Conservation (phyloP, 768 basidiomycete species). For the Pleurotus eryngii region DNA sequence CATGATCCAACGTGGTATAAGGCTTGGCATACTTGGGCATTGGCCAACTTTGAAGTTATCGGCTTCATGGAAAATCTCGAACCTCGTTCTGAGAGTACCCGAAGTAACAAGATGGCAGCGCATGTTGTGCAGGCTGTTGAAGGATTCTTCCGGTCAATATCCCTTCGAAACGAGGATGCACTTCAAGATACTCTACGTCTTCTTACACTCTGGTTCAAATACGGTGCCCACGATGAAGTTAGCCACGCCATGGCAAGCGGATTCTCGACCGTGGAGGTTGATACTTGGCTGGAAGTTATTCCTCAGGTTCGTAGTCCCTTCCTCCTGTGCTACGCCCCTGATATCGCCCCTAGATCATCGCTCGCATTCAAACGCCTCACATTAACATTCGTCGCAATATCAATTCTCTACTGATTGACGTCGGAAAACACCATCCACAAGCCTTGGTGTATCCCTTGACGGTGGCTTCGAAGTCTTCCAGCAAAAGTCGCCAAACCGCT, state of each 20-base stretch:
- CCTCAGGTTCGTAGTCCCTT: conserved; percentile 69
- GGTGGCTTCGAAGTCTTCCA: conserved; percentile 95
- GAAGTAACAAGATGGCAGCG: conserved; percentile 61
- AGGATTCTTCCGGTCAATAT: conserved; percentile 95
- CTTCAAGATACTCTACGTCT: conserved; percentile 92
- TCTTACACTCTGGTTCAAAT: conserved; percentile 97
- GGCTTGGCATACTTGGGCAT: conserved; percentile 98
- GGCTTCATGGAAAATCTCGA: conserved; percentile 72
- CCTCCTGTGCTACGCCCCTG: neutral
- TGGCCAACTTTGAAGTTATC: conserved; percentile 95
- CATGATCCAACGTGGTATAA: conserved; percentile 98
- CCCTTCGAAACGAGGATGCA: conserved; percentile 84
- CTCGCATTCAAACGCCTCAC: conserved; percentile 94
- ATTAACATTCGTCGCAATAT: conserved; percentile 85
- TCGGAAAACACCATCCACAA: conserved; percentile 96
- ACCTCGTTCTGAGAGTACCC: conserved; percentile 52
- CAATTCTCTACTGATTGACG: conserved; percentile 81
- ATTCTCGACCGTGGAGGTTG: conserved; percentile 86
- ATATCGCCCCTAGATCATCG: conserved; percentile 74
- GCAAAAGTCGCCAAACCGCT: conserved; percentile 72
- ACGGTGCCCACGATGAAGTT: conserved; percentile 86
- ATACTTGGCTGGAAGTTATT: conserved; percentile 98
- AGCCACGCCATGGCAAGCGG: conserved; percentile 85
- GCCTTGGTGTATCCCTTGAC: conserved; percentile 94
- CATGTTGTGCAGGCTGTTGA: conserved; percentile 94